These are phyloP conservation scores for Vitis hybrid DNA, from an alignment of 177 flowering plant genomes.

Conservation along the genomic window DNA sequence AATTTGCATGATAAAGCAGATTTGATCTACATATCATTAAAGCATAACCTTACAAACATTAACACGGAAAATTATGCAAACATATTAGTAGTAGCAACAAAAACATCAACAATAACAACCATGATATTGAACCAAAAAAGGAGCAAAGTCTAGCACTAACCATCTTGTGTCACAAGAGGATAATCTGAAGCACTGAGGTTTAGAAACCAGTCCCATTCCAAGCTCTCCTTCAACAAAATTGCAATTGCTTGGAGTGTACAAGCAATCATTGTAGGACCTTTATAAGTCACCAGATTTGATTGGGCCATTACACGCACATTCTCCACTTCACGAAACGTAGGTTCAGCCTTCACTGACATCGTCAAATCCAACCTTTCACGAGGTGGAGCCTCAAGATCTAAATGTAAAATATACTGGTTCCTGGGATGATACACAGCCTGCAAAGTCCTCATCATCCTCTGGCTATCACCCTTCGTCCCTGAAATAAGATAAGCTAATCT, in stretches of 20 bases:
- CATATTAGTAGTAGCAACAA: not conserved
- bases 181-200: slow-evolving; percentile 99
- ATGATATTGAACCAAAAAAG: not conserved
- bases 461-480: slow-evolving; percentile 84
- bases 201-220: slow-evolving; percentile 96
- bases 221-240: slow-evolving; percentile 73
- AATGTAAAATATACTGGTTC: slow-evolving; percentile 86
- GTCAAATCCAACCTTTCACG: slow-evolving; percentile 82
- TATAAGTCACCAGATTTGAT: slow-evolving; percentile 93
- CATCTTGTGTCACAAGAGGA: slow-evolving; percentile 98
- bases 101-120: not conserved
- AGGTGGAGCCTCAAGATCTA: slow-evolving; percentile 98
- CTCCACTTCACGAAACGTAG: slow-evolving; percentile 65
- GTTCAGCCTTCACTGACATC: slow-evolving; percentile 64
- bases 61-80: not conserved
- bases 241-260: slow-evolving; percentile 93
- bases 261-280: slow-evolving; percentile 98
- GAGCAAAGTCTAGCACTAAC: slow-evolving; percentile 40
- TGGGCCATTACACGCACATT: slow-evolving; percentile 94
- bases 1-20: too few species aligned
- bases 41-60: not conserved
- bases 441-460: slow-evolving; percentile 84
- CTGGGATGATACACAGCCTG: slow-evolving; percentile 96
- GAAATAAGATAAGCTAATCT: slow-evolving; percentile 86
- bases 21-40: not conserved